These are phyloP conservation scores for Nemania serpens DNA, from an alignment of 2,329 filamentous ascomycete genomes.

Conservation along the genomic window DNA sequence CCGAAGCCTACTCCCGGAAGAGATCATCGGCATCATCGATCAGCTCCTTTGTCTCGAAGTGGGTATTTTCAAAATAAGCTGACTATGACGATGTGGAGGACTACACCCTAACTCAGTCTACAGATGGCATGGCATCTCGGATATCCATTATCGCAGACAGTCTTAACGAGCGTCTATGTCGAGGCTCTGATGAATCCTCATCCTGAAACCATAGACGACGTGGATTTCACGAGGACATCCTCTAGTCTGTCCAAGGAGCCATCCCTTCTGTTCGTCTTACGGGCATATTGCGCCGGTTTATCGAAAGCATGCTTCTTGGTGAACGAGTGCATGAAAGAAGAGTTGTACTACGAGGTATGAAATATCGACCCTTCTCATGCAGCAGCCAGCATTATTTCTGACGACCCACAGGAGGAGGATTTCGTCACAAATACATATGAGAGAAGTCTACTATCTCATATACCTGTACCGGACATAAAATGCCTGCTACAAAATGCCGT, in stretches of 20 bases:
- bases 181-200: constrained; percentile 78
- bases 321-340: constrained; percentile 75
- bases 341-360: constrained; percentile 85
- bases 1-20: constrained; percentile 69
- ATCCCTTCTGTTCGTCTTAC: constrained; percentile 67
- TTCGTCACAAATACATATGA: constrained; percentile 93
- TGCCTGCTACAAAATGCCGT: constrained; percentile 52
- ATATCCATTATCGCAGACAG: constrained; percentile 91
- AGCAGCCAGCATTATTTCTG: constrained; percentile 16
- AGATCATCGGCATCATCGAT: constrained; percentile 93
- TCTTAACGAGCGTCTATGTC: constrained; percentile 91
- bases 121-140: constrained; percentile 96
- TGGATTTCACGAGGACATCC: constrained; percentile 60
- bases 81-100: neutral
- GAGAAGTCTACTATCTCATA: constrained; percentile 70
- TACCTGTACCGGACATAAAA: constrained; percentile 62
- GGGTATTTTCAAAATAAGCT: constrained; percentile 29
- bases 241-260: constrained; percentile 41
- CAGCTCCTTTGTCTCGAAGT: constrained; percentile 89
- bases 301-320: constrained; percentile 83
- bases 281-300: constrained; percentile 84
- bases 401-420: constrained; percentile 76
- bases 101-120: constrained; percentile 11
- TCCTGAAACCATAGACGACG: constrained; percentile 66
- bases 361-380: neutral